These are phyloP conservation scores for Aspergillus chevalieri DNA, from an alignment of 2,329 filamentous ascomycete species.

Conservation along the genomic window DNA sequence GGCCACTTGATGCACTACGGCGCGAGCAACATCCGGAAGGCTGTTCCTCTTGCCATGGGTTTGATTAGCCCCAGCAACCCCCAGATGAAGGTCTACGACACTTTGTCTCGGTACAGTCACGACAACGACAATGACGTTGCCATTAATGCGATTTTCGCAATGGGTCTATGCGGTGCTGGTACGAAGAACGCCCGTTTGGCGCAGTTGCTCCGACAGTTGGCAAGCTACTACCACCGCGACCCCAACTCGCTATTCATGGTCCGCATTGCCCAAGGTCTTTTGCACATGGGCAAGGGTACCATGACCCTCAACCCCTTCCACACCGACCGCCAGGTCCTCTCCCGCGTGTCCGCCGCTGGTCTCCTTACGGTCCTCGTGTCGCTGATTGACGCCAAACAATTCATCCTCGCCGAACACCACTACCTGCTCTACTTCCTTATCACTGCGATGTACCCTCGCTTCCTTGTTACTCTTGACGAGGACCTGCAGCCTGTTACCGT, in stretches of 20 bases:
- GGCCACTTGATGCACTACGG: constrained; percentile 99
- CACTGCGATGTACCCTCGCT: constrained; percentile 92
- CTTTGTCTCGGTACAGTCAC: constrained; percentile 92
- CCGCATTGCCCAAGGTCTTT: constrained; percentile 88
- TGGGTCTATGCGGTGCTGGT: constrained; percentile 92
- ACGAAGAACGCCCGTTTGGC: constrained; percentile 97
- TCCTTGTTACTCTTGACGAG: constrained; percentile 94
- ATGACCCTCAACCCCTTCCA: constrained; percentile 98
- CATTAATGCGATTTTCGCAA: constrained; percentile 97
- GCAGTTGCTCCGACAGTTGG: constrained; percentile 86
- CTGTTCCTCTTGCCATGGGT: constrained; percentile 93
- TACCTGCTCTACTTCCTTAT: constrained; percentile 97
- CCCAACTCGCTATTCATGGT: constrained; percentile 98
- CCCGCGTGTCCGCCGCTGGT: constrained; percentile 81
- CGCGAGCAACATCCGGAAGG: constrained; percentile 92
- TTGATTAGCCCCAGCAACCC: constrained; percentile 95
- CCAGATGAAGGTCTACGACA: constrained; percentile 99
- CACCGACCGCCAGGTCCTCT: constrained; percentile 92
- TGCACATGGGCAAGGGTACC: constrained; percentile 99
- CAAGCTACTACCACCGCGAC: constrained; percentile 96
- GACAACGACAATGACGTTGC: constrained; percentile 98
- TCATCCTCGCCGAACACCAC: constrained; percentile 65
- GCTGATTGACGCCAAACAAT: constrained; percentile 92
- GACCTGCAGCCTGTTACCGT: constrained; percentile 88
- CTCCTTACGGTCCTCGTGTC: constrained; percentile 84